These are phyloP conservation scores for Mycena galopus DNA, from an alignment of 768 basidiomycete genomes.

Conservation along the genomic window DNA sequence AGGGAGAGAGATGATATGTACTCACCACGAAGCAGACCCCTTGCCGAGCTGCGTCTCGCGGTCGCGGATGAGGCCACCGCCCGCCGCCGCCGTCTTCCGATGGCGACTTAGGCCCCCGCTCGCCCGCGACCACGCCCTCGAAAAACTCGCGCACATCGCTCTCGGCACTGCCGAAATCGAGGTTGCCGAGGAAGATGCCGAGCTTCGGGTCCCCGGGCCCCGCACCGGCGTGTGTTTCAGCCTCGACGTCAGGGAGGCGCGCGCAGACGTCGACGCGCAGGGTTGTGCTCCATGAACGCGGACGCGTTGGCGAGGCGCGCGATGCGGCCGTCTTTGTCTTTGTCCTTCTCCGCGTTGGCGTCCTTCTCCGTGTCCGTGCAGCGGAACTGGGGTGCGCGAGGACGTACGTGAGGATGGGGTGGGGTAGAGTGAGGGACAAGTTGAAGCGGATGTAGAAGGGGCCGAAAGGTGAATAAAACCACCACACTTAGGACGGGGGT, in stretches of 20 bases:
- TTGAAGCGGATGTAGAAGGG: too few species aligned
- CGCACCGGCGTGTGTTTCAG: constrained; percentile 38
- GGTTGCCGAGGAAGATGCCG: constrained; percentile 90
- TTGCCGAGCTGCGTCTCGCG: constrained; percentile 94
- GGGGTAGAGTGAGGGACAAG: too few species aligned
- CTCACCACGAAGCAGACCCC: constrained; percentile 88
- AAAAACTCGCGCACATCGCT: constrained; percentile 91
- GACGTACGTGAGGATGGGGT: too few species aligned
- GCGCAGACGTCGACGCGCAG: constrained; percentile 83
- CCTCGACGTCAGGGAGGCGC: constrained; percentile 40
- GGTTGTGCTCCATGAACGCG: constrained; percentile 81
- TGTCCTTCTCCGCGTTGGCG: too few species aligned
- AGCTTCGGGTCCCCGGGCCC: constrained; percentile 74
- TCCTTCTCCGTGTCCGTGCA: too few species aligned
- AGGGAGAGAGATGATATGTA: constrained; percentile 32
- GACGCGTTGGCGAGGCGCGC: constrained; percentile 76
- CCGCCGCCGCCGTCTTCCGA: constrained; percentile 43
- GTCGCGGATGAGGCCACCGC: constrained; percentile 87
- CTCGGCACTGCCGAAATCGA: constrained; percentile 93
- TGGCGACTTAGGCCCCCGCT: constrained; percentile 73
- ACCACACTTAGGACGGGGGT: too few species aligned
- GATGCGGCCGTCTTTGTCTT: too few species aligned
- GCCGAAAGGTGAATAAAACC: too few species aligned
- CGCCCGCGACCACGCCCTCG: constrained; percentile 78
- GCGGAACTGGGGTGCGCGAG: too few species aligned